Percentiles rank a stretch among this genome's conserved stretches.
phyloP scores from a whole-genome alignment of 1,139 yeast genomes.

The Trichomonascaceae sp. region DNA sequence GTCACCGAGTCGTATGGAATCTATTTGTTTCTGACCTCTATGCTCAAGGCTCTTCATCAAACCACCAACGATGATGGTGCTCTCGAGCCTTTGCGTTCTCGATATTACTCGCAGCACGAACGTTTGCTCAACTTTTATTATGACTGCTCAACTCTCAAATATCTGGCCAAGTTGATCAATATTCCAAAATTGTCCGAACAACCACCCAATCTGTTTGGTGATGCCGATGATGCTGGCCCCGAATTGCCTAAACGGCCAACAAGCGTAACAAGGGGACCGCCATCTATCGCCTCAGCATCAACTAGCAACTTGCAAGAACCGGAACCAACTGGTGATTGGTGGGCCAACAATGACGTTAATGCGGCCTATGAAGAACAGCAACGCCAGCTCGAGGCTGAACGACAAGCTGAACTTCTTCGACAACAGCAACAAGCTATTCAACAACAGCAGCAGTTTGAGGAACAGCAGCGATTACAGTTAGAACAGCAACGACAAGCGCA shows the following conservation, averaged over 20 bases:
- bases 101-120: constrained; percentile 74
- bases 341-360: constrained; percentile 28
- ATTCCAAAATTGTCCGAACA: constrained; percentile 74
- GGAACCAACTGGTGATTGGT: constrained; percentile 41
- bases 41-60: constrained; percentile 83
- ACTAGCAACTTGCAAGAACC: constrained; percentile 19
- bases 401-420: constrained; percentile 42
- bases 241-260: constrained; percentile 43
- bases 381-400: constrained; percentile 44
- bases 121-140: constrained; percentile 81
- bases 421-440: constrained; percentile 44
- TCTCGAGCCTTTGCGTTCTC: constrained; percentile 62
- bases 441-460: constrained; percentile 68
- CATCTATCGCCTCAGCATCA: constrained; percentile 35
- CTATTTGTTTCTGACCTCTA: constrained; percentile 79
- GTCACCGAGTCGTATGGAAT: constrained; percentile 94
- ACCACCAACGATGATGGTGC: constrained; percentile 76
- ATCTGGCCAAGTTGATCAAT: constrained; percentile 74
- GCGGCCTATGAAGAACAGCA: constrained; percentile 48
- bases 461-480: constrained; percentile 56
- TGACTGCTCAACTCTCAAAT: constrained; percentile 81
- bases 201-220: constrained; percentile 60
- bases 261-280: constrained; percentile 16
- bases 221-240: constrained; percentile 39
- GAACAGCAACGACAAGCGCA: constrained; percentile 76